phyloP scores from a whole-genome alignment of 306 rosid species.

The Medicago lupulina region DNA sequence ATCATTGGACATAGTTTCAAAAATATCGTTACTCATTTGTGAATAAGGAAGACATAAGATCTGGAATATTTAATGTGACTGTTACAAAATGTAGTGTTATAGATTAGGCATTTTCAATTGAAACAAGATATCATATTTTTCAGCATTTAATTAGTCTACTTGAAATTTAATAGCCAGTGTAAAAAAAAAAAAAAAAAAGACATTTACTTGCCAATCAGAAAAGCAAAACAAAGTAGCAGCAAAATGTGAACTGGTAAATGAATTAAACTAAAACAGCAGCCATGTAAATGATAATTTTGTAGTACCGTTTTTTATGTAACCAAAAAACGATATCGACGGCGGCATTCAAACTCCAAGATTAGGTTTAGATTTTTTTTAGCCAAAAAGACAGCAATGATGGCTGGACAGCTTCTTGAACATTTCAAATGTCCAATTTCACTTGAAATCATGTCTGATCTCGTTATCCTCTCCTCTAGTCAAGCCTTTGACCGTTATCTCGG shows the following conservation, averaged over 20 bases:
- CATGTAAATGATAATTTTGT: background rate
- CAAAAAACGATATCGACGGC: no score
- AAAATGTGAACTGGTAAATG: background rate
- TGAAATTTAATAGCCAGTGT: no score
- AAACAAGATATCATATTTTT: constrained; percentile 28
- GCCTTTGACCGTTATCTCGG: no score
- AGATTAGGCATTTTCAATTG: constrained; percentile 15
- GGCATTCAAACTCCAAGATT: no score
- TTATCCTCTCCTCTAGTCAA: no score
- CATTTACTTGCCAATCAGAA: constrained; percentile 21
- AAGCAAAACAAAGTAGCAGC: constrained; percentile 13
- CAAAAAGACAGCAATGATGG: no score
- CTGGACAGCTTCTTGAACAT: no score
- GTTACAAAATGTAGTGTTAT: constrained; percentile 20
- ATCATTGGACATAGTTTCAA: constrained; percentile 7
- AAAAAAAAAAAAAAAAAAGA: background rate
- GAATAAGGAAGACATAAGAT: constrained; percentile 1
- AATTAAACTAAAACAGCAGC: constrained; percentile 7
- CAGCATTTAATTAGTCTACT: constrained; percentile 2
- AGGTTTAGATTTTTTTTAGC: no score
- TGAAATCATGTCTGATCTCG: no score
- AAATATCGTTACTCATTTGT: constrained; percentile 6
- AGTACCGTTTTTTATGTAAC: no score
- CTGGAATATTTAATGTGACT: background rate
- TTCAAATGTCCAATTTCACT: no score